Evolutionary conservation across 768 basidiomycete genomes (phyloP).

Genomic region (Clavulina sp.): DNA sequence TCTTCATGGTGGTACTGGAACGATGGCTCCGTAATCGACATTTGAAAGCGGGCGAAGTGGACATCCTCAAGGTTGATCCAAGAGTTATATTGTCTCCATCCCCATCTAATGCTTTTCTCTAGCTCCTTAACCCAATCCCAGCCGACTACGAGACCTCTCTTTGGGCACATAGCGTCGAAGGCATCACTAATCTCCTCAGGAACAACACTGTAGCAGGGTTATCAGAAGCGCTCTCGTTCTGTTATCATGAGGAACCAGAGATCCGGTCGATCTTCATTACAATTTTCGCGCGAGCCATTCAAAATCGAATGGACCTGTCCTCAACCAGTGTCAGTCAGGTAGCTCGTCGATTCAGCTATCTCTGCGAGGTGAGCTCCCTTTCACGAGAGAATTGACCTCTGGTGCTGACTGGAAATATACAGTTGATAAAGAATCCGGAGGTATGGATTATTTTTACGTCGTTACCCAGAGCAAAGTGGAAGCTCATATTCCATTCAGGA

Average conservation of each 20-base stretch:
- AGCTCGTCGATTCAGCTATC: constrained; percentile 31
- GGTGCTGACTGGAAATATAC: not conserved
- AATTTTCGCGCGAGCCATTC: constrained; percentile 65
- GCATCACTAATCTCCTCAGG: constrained; percentile 61
- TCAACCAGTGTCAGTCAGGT: constrained; percentile 27
- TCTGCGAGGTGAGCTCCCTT: constrained; percentile 35
- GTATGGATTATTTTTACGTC: not conserved
- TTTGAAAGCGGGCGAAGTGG: not conserved
- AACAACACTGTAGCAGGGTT: constrained; percentile 79
- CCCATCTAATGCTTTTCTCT: not conserved
- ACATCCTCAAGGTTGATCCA: not conserved
- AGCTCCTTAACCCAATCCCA: not conserved
- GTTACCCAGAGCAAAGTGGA: too few relatives aligned
- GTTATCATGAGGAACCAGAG: constrained; percentile 51
- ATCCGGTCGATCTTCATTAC: constrained; percentile 69
- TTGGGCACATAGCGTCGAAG: constrained; percentile 60
- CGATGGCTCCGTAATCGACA: constrained; percentile 4
- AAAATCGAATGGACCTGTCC: constrained; percentile 62
- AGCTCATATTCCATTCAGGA: not conserved
- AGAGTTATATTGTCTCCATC: not conserved
- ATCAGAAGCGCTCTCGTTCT: constrained; percentile 68
- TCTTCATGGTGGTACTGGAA: constrained; percentile 45
- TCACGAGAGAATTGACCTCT: not conserved
- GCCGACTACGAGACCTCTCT: constrained; percentile 22
- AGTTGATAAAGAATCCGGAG: not conserved